Conservation (phyloP, 1,284 basidiomycete genomes). For the Ganoderma leucocontextum region DNA sequence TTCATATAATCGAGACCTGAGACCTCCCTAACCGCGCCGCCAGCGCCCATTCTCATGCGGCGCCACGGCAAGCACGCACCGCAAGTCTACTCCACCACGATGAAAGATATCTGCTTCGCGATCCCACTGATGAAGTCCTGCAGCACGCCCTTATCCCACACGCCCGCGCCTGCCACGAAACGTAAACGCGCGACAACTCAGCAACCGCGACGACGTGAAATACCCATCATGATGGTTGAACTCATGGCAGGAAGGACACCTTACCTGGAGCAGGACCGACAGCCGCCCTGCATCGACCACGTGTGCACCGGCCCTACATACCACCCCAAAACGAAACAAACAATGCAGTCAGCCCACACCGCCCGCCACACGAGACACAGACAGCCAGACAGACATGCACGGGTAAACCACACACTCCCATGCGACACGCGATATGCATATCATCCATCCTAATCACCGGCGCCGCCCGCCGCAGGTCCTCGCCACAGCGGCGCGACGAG, state of each 20-base stretch:
- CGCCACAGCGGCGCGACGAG: not conserved
- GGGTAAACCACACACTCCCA: not conserved
- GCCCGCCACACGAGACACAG: not conserved
- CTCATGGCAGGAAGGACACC: too few species aligned
- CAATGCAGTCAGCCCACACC: not conserved
- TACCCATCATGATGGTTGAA: too few species aligned
- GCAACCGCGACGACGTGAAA: too few species aligned
- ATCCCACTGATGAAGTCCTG: not conserved
- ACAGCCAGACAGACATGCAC: not conserved
- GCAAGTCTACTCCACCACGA: not conserved
- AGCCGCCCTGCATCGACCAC: slow-evolving; percentile 4
- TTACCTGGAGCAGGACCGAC: not conserved
- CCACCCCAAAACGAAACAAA: not conserved
- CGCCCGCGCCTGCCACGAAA: not conserved
- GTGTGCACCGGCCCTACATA: not conserved
- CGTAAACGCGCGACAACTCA: not conserved
- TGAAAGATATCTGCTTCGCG: not conserved
- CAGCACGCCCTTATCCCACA: not conserved
- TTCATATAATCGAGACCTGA: not conserved
- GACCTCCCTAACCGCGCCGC: not conserved
- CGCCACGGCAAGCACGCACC: not conserved
- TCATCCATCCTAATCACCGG: not conserved
- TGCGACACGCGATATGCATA: slow-evolving; percentile 1
- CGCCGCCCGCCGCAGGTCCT: not conserved
- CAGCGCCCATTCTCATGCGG: not conserved